Evolutionary conservation across 306 rosid genomes (phyloP).

Genomic region (Malus sieversii): DNA sequence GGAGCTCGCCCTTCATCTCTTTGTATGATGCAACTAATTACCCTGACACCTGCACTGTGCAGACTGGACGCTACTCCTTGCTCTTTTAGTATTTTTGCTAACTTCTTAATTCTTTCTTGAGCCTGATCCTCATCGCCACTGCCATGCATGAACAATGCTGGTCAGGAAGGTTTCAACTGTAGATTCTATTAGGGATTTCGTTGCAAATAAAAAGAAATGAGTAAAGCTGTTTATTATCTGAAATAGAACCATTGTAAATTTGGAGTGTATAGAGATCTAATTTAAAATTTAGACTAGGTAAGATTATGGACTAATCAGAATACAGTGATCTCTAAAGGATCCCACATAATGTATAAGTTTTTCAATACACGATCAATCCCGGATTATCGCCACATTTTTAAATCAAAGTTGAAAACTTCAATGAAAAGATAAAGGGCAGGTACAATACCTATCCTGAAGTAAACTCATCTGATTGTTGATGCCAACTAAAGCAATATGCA

Average conservation of each 20-base stretch:
- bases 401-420: background rate
- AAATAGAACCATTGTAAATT: background rate
- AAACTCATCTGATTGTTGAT: constrained; percentile 94
- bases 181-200: constrained; percentile 11
- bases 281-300: background rate
- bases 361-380: background rate
- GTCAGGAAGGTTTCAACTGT: constrained; percentile 20
- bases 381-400: background rate
- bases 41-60: constrained; percentile 70
- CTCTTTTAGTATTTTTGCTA: constrained; percentile 84
- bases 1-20: constrained; percentile 99
- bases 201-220: background rate
- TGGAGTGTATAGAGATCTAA: background rate
- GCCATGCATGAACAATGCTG: constrained; percentile 26
- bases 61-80: constrained; percentile 66
- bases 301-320: background rate
- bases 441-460: constrained; percentile 83
- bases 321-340: background rate
- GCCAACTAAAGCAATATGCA: constrained; percentile 92
- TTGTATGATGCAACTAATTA: constrained; percentile 89
- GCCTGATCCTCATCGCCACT: constrained; percentile 99
- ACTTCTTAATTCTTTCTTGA: constrained; percentile 85
- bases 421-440: background rate
- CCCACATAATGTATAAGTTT: background rate
- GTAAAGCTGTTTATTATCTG: background rate